Evolutionary conservation across 2,329 filamentous ascomycete species (phyloP).

Genomic region (Didymella lethalis): DNA sequence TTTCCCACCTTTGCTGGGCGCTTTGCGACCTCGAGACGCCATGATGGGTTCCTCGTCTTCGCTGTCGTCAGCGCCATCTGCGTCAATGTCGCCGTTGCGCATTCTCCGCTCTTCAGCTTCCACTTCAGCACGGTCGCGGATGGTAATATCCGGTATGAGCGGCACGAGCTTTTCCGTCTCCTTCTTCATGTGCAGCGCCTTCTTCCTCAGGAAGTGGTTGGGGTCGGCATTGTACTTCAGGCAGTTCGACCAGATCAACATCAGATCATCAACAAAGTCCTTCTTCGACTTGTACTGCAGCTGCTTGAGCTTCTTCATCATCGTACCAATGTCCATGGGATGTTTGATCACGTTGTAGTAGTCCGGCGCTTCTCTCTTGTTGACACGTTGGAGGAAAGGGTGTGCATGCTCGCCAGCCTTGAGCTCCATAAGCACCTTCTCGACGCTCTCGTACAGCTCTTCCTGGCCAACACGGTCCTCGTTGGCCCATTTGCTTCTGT

Average conservation of each 20-base stretch:
- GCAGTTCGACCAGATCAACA: conserved; percentile 97
- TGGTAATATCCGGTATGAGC: conserved; percentile 89
- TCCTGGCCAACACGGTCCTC: conserved; percentile 98
- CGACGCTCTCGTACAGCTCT: conserved; percentile 93
- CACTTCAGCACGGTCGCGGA: conserved; percentile 90
- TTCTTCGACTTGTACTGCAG: conserved; percentile 71
- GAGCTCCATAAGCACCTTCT: conserved; percentile 95
- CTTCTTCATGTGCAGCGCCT: conserved; percentile 95
- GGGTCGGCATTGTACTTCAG: conserved; percentile 93
- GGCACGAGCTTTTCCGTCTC: conserved; percentile 97
- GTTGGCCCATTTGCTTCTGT: conserved; percentile 97
- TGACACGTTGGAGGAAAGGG: conserved; percentile 93
- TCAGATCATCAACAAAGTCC: conserved; percentile 92
- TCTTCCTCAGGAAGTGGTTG: conserved; percentile 84
- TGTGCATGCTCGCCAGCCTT: conserved; percentile 98
- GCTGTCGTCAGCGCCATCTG: conserved; percentile 86
- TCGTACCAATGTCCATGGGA: conserved; percentile 95
- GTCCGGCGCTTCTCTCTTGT: conserved; percentile 95
- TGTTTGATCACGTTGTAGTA: conserved; percentile 95
- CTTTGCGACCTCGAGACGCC: conserved; percentile 92
- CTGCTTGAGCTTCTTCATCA: conserved; percentile 95
- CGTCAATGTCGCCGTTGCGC: conserved; percentile 80
- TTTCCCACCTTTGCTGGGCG: conserved; percentile 78
- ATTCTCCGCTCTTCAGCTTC: conserved; percentile 77
- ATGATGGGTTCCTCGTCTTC: conserved; percentile 95